These are phyloP conservation scores for Hygrocybe coccinea DNA, from an alignment of 768 basidiomycete genomes.

Conservation along the genomic window DNA sequence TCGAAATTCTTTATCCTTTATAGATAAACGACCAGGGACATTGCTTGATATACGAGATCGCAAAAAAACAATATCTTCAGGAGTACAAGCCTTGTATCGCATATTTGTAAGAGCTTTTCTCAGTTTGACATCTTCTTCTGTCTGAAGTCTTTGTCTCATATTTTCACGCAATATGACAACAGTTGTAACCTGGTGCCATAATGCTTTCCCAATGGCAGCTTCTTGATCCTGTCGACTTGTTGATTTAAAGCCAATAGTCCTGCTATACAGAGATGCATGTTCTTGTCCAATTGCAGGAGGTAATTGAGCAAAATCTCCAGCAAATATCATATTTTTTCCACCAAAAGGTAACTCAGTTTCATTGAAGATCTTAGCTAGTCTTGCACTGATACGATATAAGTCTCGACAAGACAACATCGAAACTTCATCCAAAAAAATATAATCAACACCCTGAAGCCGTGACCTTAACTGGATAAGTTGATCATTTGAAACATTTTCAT, in stretches of 20 bases:
- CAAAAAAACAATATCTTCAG: slow-evolving; percentile 30
- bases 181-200: slow-evolving; percentile 26
- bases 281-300: slow-evolving; percentile 19
- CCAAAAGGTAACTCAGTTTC: slow-evolving; percentile 26
- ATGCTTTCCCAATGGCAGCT: not conserved
- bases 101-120: slow-evolving; percentile 26
- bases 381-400: slow-evolving; percentile 27
- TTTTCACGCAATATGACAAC: slow-evolving; percentile 17
- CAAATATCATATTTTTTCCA: slow-evolving; percentile 33
- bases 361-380: slow-evolving; percentile 19
- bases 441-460: slow-evolving; percentile 24
- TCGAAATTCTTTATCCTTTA: slow-evolving; percentile 18
- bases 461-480: slow-evolving; percentile 7
- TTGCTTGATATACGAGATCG: slow-evolving; percentile 14
- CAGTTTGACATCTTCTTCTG: slow-evolving; percentile 24
- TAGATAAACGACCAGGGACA: slow-evolving; percentile 1
- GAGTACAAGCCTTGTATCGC: slow-evolving; percentile 31
- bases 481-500: not conserved
- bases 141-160: slow-evolving; percentile 25
- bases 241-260: not conserved
- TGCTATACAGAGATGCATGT: slow-evolving; percentile 15
- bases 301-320: slow-evolving; percentile 37
- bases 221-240: slow-evolving; percentile 10
- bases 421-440: slow-evolving; percentile 39
- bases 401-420: slow-evolving; percentile 36